Evolutionary conservation across 2,329 filamentous ascomycete genomes (phyloP).

Genomic region (Fusarium sp.): DNA sequence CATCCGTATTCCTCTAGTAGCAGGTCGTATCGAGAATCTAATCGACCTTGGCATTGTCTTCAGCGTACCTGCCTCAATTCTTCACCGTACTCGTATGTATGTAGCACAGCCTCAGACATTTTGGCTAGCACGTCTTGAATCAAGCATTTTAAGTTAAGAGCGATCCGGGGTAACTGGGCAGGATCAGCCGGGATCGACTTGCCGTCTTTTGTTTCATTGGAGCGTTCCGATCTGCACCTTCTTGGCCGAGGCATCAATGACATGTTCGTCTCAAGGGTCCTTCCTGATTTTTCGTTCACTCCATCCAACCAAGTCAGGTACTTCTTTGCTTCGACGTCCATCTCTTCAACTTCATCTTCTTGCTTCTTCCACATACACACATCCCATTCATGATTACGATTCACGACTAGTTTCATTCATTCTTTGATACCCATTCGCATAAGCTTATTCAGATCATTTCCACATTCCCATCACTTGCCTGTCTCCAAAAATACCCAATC

Average conservation of each 20-base stretch:
- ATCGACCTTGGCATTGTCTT: not conserved
- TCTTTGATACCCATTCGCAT: slow-evolving; percentile 5
- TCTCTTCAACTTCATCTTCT: not conserved
- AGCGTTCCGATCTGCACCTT: slow-evolving; percentile 1
- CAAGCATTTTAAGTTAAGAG: slow-evolving; percentile 8
- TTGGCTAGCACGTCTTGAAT: not conserved
- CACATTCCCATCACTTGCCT: not conserved
- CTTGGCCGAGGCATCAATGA: slow-evolving; percentile 18
- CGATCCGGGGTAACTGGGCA: slow-evolving; percentile 18
- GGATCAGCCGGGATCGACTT: slow-evolving; percentile 12
- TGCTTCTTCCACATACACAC: not conserved
- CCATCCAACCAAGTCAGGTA: not conserved
- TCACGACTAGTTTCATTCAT: slow-evolving; percentile 2
- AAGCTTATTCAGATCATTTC: not conserved
- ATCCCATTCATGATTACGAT: slow-evolving; percentile 3
- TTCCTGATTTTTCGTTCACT: slow-evolving; percentile 2
- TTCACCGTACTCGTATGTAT: slow-evolving; percentile 6
- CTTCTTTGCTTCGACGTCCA: not conserved
- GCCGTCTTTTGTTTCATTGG: slow-evolving; percentile 12
- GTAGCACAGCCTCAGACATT: slow-evolving; percentile 12
- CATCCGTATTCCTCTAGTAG: not conserved
- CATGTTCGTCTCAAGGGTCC: slow-evolving; percentile 4
- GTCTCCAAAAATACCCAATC: not conserved
- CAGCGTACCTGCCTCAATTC: not conserved
- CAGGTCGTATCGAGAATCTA: not conserved